These are phyloP conservation scores for Saitozyma podzolica DNA, from an alignment of 768 basidiomycete species.

Conservation along the genomic window DNA sequence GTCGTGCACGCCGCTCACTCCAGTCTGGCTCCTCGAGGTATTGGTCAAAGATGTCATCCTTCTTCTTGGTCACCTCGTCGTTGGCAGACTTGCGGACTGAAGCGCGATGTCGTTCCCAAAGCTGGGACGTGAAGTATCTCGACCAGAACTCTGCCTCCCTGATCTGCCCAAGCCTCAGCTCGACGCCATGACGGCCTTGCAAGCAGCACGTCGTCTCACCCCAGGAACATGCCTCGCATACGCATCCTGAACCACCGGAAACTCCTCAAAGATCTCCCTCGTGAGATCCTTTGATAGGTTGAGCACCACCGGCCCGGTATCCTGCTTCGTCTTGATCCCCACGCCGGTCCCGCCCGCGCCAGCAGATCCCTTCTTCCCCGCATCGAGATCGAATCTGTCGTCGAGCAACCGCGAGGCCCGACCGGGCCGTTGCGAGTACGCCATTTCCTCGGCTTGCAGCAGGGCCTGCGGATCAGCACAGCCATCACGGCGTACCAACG, in stretches of 20 bases:
- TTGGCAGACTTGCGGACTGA: conserved; percentile 82
- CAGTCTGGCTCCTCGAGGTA: conserved; percentile 97
- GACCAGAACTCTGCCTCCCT: conserved; percentile 93
- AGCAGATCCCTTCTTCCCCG: conserved; percentile 77
- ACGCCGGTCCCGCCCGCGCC: conserved; percentile 51
- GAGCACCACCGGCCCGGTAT: conserved; percentile 59
- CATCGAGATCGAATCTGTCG: conserved; percentile 61
- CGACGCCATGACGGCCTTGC: background rate
- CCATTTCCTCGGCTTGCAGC: conserved; percentile 44
- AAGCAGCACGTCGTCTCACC: conserved; percentile 46
- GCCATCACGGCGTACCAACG: background rate
- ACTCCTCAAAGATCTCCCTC: conserved; percentile 96
- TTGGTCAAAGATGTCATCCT: conserved; percentile 90
- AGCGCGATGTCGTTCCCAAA: conserved; percentile 93
- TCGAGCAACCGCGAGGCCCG: conserved; percentile 51
- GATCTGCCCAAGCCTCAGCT: conserved; percentile 59
- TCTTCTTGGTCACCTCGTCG: conserved; percentile 69
- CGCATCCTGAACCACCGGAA: conserved; percentile 88
- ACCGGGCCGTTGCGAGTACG: conserved; percentile 49
- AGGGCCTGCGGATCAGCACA: conserved; percentile 24
- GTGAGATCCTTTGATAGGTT: conserved; percentile 62
- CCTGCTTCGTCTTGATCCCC: conserved; percentile 73
- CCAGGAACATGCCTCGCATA: conserved; percentile 91
- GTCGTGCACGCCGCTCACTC: conserved; percentile 57
- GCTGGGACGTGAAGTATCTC: conserved; percentile 91